Percentiles rank a stretch among this genome's conserved stretches.
phyloP scores from a whole-genome alignment of 768 basidiomycete species.

The Pisolithus marmoratus region DNA sequence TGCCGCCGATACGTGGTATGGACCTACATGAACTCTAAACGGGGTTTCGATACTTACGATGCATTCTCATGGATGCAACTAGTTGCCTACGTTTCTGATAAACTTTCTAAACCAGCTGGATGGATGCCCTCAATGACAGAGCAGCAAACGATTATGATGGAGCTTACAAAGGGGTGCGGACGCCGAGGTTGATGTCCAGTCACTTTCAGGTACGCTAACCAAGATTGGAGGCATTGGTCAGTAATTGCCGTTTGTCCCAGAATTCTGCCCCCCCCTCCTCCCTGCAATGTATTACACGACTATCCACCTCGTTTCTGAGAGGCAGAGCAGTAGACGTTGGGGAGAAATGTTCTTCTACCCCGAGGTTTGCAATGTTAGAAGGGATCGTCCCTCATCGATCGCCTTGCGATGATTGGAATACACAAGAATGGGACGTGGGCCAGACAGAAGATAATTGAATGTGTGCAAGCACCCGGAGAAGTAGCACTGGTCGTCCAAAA shows the following conservation, averaged over 20 bases:
- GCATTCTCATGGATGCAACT: too few relatives aligned
- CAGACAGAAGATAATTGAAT: too few relatives aligned
- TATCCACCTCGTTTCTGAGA: constrained; percentile 85
- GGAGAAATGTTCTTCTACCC: constrained; percentile 79
- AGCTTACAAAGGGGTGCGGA: constrained; percentile 79
- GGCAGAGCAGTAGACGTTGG: constrained; percentile 81
- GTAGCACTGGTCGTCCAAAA: constrained; percentile 79
- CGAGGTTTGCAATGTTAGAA: constrained; percentile 88
- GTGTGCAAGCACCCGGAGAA: constrained; percentile 90
- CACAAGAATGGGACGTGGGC: constrained; percentile 99
- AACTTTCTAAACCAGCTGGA: too few relatives aligned
- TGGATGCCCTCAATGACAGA: too few relatives aligned
- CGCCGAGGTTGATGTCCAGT: constrained; percentile 78
- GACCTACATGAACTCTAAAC: too few relatives aligned
- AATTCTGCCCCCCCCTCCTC: constrained; percentile 90
- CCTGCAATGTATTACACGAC: constrained; percentile 95
- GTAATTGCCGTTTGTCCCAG: constrained; percentile 34
- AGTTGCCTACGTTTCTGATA: too few relatives aligned
- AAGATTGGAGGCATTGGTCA: neutral
- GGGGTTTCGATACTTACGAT: too few relatives aligned
- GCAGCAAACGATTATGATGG: constrained; percentile 95
- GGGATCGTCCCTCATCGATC: constrained; percentile 87
- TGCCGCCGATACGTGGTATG: too few relatives aligned
- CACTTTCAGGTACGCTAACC: constrained; percentile 70
- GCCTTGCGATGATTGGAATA: constrained; percentile 95